Evolutionary conservation across 2,329 filamentous ascomycete genomes (phyloP), one percentile per base, ranked within the genome.

Genomic region (Cordyceps militaris): DNA sequence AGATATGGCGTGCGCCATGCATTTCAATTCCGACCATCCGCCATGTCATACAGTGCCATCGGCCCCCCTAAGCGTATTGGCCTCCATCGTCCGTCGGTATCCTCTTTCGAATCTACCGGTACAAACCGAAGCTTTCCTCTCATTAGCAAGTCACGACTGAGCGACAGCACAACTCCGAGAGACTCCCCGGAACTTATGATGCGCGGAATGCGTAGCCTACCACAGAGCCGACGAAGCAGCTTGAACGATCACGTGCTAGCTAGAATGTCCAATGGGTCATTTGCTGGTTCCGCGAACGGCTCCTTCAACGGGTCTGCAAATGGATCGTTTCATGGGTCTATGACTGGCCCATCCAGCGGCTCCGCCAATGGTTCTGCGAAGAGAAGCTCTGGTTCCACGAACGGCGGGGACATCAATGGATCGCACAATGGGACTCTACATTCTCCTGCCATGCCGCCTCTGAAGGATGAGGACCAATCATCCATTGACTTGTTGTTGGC

Each of bases 121-220:
- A 85, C 83, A 1, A 81, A 77, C 52, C 75, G 84, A 63, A 86
- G 81, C 66, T 86, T 86, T 61, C 83, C 83, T 1, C 73, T 86
- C 5, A 76, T 85, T 43, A 81, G 79, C 63, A 81, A 76, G 63
- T 65, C 75, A 16, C 79, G 74, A 61, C 66, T 73, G 9, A 75
- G 72, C 51, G 75, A 71, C 32, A 78, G 77, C 6, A 69, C 80
- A 14, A 81, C 77, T 2, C 77, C 78, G 2, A 72, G 70, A 21
- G 75, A 72, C 3, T 81, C 80, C 1, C 78, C 77, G 1, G 79
- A 82, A 44, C 69, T 74, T 32, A 77, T 77, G 55, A 69, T 80
- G 26, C 47, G 49, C n/a, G n/a, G n/a, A 16, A 23, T 53, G 32
- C 52, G 48, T n/a, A 40, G 47, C n/a, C 48, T 38, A 2, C 34